These are phyloP conservation scores for Alternaria postmessia DNA, from an alignment of 2,329 filamentous ascomycete species.

Conservation along the genomic window DNA sequence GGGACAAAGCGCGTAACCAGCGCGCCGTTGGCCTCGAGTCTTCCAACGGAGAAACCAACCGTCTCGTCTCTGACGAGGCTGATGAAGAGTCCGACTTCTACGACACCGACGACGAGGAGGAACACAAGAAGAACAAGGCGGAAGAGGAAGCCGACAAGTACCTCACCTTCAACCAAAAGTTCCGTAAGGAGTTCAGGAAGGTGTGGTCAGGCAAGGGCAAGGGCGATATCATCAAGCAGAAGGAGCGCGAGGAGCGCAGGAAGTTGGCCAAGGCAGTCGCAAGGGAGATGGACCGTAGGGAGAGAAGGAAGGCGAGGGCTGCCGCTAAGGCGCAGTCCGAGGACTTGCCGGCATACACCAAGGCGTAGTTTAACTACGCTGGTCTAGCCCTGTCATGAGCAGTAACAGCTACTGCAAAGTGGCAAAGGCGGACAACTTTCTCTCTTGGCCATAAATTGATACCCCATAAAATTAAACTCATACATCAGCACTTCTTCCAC, in stretches of 20 bases:
- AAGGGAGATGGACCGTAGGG: conserved; percentile 38
- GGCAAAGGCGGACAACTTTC: conserved; percentile 4
- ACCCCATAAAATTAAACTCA: background rate
- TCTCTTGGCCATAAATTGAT: conserved; percentile 17
- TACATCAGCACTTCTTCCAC: conserved; percentile 33
- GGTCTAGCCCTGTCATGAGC: background rate
- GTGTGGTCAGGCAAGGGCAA: conserved; percentile 42
- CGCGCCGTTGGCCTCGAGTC: conserved; percentile 33
- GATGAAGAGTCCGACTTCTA: conserved; percentile 37
- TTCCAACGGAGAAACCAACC: conserved; percentile 22
- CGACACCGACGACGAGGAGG: conserved; percentile 44
- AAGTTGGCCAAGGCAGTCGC: conserved; percentile 45
- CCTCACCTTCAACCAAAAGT: conserved; percentile 42
- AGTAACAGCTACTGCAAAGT: background rate
- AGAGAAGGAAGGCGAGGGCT: conserved; percentile 35
- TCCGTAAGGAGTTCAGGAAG: conserved; percentile 40
- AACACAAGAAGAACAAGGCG: conserved; percentile 38
- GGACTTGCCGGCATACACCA: conserved; percentile 36
- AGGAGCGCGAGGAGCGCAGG: conserved; percentile 42
- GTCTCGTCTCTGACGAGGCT: conserved; percentile 17
- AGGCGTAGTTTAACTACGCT: conserved; percentile 17
- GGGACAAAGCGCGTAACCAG: conserved; percentile 41
- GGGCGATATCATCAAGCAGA: conserved; percentile 36
- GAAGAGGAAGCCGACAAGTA: conserved; percentile 39
- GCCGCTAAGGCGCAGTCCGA: conserved; percentile 28